Percentiles rank a stretch among this genome's conserved stretches.
Conservation (phyloP, 345 rosid species). For the Aquilaria malaccensis region DNA sequence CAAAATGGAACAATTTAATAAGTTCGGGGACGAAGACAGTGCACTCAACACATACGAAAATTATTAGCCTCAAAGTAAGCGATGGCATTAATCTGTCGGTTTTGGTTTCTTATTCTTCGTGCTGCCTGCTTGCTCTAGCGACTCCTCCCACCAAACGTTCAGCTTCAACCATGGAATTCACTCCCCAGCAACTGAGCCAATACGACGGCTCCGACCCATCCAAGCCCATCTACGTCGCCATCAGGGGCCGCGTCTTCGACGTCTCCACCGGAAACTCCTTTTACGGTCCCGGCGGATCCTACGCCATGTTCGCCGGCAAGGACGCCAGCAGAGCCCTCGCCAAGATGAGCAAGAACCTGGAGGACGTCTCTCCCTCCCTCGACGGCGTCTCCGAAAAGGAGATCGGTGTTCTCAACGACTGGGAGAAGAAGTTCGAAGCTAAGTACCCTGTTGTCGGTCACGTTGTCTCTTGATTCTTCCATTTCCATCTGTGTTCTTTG, state of each 20-base stretch:
- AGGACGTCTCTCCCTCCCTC: conserved; percentile 54
- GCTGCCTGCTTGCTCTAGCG: too few relatives aligned
- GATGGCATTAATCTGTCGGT: too few relatives aligned
- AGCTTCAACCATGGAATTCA: conserved; percentile 51
- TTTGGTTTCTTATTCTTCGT: too few relatives aligned
- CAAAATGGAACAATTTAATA: too few relatives aligned
- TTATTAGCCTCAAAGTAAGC: too few relatives aligned
- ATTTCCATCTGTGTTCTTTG: too few relatives aligned
- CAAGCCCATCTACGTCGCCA: conserved; percentile 79
- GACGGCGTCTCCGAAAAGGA: conserved; percentile 77
- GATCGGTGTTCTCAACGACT: conserved; percentile 59
- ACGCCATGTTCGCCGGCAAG: conserved; percentile 70
- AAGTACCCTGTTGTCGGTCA: conserved; percentile 88
- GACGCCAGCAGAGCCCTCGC: conserved; percentile 87
- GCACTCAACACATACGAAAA: too few relatives aligned
- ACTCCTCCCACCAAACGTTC: conserved; percentile 4
- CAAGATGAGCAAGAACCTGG: conserved; percentile 91
- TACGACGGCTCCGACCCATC: conserved; percentile 69
- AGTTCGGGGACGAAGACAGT: too few relatives aligned
- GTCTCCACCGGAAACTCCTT: conserved; percentile 73
- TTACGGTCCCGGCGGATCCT: conserved; percentile 69
- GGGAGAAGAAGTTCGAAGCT: conserved; percentile 86
- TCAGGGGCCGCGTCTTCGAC: conserved; percentile 72
- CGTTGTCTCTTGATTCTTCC: conserved; percentile 24
- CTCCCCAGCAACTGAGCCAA: conserved; percentile 48